Evolutionary conservation across 495 filamentous ascomycete species (phyloP).

Genomic region (Tricharina praecox): DNA sequence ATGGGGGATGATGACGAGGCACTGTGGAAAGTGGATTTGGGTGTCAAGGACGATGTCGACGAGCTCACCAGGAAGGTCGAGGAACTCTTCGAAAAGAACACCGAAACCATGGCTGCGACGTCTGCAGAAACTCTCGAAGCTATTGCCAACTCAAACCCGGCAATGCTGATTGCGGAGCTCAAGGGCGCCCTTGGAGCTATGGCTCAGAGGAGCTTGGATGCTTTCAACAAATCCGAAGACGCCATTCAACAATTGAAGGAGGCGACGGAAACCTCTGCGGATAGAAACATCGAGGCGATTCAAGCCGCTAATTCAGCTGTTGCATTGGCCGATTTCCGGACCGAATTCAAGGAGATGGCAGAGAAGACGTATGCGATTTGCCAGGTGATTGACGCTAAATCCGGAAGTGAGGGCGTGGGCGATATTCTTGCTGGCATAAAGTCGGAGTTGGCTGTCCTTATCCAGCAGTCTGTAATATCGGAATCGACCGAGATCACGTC

Average conservation of each 20-base stretch:
- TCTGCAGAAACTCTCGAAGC: slow-evolving; percentile 31
- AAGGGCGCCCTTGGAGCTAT: slow-evolving; percentile 44
- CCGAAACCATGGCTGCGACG: slow-evolving; percentile 50
- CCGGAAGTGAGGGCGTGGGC: slow-evolving; percentile 10
- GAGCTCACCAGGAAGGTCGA: slow-evolving; percentile 85
- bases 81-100: slow-evolving; percentile 39
- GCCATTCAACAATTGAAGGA: slow-evolving; percentile 62
- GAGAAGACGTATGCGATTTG: slow-evolving; percentile 11
- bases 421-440: slow-evolving; percentile 16
- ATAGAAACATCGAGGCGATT: slow-evolving; percentile 16
- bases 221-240: slow-evolving; percentile 33
- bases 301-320: slow-evolving; percentile 11
- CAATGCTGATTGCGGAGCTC: slow-evolving; percentile 50
- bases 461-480: slow-evolving; percentile 11
- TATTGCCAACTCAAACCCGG: slow-evolving; percentile 32
- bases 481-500: slow-evolving; percentile 16
- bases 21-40: slow-evolving; percentile 23
- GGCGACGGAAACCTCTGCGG: slow-evolving; percentile 30
- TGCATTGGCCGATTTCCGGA: slow-evolving; percentile 13
- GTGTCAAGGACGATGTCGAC: slow-evolving; percentile 68
- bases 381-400: slow-evolving; percentile 14
- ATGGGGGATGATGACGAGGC: slow-evolving; percentile 21
- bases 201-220: slow-evolving; percentile 23
- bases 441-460: slow-evolving; percentile 15
- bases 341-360: slow-evolving; percentile 19